These are phyloP conservation scores for Colletotrichum camelliae DNA, from an alignment of 2,329 filamentous ascomycete genomes.

Conservation along the genomic window DNA sequence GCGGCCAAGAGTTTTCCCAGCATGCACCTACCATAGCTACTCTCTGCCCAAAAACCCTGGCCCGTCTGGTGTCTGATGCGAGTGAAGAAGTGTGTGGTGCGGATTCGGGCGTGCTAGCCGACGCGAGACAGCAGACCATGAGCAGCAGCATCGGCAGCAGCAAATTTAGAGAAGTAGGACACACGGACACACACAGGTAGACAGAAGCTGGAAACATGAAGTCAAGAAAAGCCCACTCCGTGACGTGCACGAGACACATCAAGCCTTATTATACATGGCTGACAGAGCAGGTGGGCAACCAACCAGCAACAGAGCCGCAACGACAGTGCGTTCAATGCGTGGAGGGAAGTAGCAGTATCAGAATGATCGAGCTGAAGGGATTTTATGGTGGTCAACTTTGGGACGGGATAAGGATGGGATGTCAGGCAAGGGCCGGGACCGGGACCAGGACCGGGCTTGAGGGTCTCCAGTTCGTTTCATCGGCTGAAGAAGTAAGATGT, in stretches of 20 bases:
- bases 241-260: constrained; percentile 18
- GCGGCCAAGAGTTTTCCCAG: neutral
- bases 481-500: neutral
- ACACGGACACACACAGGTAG: neutral
- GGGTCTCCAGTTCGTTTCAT: constrained; percentile 18
- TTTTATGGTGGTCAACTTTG: neutral
- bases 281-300: neutral
- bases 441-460: neutral
- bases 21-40: neutral
- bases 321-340: constrained; percentile 3
- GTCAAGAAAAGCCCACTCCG: neutral
- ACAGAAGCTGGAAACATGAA: neutral
- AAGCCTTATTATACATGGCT: constrained; percentile 11
- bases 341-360: neutral
- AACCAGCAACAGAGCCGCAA: neutral
- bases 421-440: neutral
- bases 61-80: neutral
- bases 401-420: constrained; percentile 5
- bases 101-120: neutral
- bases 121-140: neutral
- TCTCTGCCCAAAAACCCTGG: neutral
- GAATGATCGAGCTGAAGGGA: neutral
- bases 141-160: neutral
- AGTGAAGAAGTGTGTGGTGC: neutral
- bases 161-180: neutral